A percentile compares a stretch with the other conserved stretches of the same genome.
These are phyloP conservation scores for Vigna reflexopilosa DNA, from an alignment of 306 rosid genomes.

Conservation along the genomic window DNA sequence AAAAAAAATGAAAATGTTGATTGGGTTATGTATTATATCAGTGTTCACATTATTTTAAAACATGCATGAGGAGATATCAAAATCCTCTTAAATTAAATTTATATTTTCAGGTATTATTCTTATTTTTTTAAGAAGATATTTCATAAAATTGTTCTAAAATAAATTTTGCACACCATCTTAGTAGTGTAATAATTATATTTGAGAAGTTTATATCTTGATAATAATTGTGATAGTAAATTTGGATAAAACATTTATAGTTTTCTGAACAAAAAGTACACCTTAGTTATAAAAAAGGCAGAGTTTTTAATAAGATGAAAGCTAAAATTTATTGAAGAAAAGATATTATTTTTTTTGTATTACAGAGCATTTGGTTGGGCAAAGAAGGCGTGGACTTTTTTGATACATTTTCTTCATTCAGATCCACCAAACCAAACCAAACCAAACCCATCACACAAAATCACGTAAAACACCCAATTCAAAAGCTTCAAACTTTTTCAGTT, in stretches of 20 bases:
- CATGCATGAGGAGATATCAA: too few species aligned
- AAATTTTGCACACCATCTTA: too few species aligned
- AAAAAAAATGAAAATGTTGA: too few species aligned
- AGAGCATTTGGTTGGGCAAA: constrained; percentile 38
- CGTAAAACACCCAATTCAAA: constrained; percentile 4
- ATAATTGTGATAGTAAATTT: too few species aligned
- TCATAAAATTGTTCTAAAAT: too few species aligned
- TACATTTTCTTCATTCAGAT: constrained; percentile 50
- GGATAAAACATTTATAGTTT: neutral
- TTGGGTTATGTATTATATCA: too few species aligned
- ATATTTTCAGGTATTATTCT: too few species aligned
- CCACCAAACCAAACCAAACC: constrained; percentile 37
- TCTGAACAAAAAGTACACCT: neutral
- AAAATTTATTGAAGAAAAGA: neutral
- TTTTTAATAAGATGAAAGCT: neutral
- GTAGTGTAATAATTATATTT: too few species aligned
- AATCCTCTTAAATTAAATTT: too few species aligned
- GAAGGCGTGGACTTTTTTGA: constrained; percentile 62
- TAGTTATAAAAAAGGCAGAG: neutral
- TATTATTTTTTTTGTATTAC: neutral
- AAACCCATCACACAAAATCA: constrained; percentile 24
- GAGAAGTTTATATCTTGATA: too few species aligned
- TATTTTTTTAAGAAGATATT: too few species aligned
- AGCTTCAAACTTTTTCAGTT: neutral
- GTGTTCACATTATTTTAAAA: too few species aligned